These are phyloP conservation scores for Debaryomyces fabryi DNA, from an alignment of 1,139 yeast species.

Conservation along the genomic window DNA sequence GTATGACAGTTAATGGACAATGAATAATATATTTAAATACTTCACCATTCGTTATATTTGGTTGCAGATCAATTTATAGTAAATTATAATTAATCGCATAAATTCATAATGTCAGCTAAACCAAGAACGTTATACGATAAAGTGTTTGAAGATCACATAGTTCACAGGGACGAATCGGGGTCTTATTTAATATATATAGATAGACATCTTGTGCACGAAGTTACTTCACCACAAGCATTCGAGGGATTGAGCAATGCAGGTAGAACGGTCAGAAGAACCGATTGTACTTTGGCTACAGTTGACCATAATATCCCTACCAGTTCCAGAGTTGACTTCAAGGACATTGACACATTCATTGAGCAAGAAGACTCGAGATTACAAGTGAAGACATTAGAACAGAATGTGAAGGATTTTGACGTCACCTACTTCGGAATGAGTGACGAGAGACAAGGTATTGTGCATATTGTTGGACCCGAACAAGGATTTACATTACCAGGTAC, in stretches of 20 bases:
- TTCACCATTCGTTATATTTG: background rate
- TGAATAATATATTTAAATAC: constrained; percentile 2
- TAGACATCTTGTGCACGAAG: constrained; percentile 97
- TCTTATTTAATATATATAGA: constrained; percentile 87
- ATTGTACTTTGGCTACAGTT: constrained; percentile 95
- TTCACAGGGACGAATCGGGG: constrained; percentile 84
- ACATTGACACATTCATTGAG: constrained; percentile 78
- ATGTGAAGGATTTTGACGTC: constrained; percentile 85
- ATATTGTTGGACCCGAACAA: constrained; percentile 98
- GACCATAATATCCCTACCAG: constrained; percentile 97
- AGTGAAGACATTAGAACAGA: constrained; percentile 88
- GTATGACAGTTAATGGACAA: constrained; percentile 5
- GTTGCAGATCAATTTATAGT: background rate
- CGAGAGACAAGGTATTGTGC: constrained; percentile 95
- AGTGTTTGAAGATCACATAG: constrained; percentile 92
- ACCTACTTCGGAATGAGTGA: constrained; percentile 95
- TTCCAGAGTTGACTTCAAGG: constrained; percentile 73
- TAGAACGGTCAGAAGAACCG: constrained; percentile 85
- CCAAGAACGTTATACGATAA: constrained; percentile 84
- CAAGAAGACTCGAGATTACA: constrained; percentile 92
- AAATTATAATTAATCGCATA: background rate
- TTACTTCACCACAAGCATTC: constrained; percentile 97
- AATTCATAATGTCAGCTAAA: constrained; percentile 6
- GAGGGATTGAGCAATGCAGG: constrained; percentile 91
- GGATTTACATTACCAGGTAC: constrained; percentile 98